phyloP scores from a whole-genome alignment of 305 asterid genomes.

The Striga hermonthica region DNA sequence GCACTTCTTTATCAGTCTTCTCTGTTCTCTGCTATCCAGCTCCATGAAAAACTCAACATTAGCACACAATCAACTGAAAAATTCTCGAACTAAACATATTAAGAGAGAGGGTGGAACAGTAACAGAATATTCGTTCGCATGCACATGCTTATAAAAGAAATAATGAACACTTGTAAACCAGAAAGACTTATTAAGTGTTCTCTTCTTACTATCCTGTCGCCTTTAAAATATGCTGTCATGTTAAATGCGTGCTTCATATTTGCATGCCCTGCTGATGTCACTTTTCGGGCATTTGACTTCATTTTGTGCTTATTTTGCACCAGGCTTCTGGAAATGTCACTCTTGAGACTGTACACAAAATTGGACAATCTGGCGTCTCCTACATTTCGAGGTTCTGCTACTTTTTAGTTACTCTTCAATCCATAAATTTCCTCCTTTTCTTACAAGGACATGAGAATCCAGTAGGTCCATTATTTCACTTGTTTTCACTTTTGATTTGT shows the following conservation, averaged over 20 bases:
- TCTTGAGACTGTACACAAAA: constrained; percentile 77
- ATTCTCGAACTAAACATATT: too few relatives aligned
- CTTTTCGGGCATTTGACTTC: constrained; percentile 24
- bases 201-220: neutral
- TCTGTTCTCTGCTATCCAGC: neutral
- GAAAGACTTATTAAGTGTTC: too few relatives aligned
- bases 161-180: too few relatives aligned
- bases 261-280: constrained; percentile 17
- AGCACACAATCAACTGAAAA: too few relatives aligned
- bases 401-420: constrained; percentile 6
- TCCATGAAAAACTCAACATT: neutral
- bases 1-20: neutral
- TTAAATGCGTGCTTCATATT: constrained; percentile 12
- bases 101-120: too few relatives aligned
- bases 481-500: too few relatives aligned
- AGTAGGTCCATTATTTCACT: too few relatives aligned
- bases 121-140: neutral
- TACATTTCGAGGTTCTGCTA: constrained; percentile 76
- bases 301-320: constrained; percentile 27
- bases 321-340: constrained; percentile 99
- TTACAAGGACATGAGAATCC: too few relatives aligned
- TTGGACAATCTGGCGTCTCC: constrained; percentile 92
- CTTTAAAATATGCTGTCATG: neutral
- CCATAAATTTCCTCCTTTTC: neutral
- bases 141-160: neutral